Evolutionary conservation across 1,284 basidiomycete genomes (phyloP).

Genomic region (Malassezia globosa): DNA sequence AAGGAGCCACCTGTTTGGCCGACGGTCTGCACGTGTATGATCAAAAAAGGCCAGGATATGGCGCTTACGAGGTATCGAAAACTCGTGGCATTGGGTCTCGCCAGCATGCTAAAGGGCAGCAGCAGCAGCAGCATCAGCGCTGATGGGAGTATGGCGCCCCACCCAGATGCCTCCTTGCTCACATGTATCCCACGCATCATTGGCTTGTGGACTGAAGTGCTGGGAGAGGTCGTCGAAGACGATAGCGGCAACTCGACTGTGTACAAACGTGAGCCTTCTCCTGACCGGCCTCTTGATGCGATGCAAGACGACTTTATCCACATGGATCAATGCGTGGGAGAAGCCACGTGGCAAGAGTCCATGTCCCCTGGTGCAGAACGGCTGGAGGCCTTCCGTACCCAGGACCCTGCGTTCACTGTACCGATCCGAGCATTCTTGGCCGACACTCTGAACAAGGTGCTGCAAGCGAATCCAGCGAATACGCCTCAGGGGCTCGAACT

Average conservation of each 20-base stretch:
- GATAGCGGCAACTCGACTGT: neutral
- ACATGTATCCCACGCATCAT: constrained; percentile 26
- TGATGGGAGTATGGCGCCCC: constrained; percentile 6
- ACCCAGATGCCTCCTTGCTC: constrained; percentile 15
- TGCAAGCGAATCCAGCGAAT: constrained; percentile 13
- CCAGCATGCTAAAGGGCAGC: constrained; percentile 17
- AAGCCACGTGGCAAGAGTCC: neutral
- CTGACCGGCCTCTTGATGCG: neutral
- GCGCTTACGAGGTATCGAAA: constrained; percentile 30
- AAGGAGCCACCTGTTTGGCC: neutral
- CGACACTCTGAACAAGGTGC: constrained; percentile 23
- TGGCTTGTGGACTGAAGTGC: constrained; percentile 35
- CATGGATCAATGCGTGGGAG: constrained; percentile 17
- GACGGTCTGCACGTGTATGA: constrained; percentile 4
- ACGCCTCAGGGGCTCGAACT: constrained; percentile 12
- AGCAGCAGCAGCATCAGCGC: too few relatives aligned
- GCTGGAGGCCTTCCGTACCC: neutral
- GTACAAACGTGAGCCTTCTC: constrained; percentile 9
- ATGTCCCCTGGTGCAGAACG: constrained; percentile 14
- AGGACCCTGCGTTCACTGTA: constrained; percentile 25
- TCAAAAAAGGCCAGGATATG: constrained; percentile 35
- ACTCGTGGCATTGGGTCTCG: constrained; percentile 30
- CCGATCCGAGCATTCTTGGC: constrained; percentile 23
- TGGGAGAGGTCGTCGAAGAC: constrained; percentile 32
- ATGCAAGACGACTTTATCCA: constrained; percentile 10